Base-by-base conservation (phyloP, 768 basidiomycete genomes). In the Lentinula sp. region DNA sequence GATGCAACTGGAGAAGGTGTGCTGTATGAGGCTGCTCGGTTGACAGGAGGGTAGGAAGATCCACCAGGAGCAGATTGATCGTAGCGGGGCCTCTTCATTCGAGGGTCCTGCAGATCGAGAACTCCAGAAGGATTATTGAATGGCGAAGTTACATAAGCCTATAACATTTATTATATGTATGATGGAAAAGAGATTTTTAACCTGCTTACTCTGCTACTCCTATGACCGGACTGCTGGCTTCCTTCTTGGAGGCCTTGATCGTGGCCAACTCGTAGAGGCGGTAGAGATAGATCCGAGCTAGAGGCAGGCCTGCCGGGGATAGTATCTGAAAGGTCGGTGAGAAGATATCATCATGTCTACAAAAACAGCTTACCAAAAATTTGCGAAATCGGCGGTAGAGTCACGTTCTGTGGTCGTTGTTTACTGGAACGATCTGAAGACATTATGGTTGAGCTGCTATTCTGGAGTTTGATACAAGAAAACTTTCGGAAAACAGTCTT, bases 381-480 rank as follows among this genome's bases (percentile, higher is more conserved):
- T 33, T 65, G 62, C 18, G 64, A 65, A 36, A 65, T 65, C 18
- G 64, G 64, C 15, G 64, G 64, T 36, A 65, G 59, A 51, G 58
- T 59, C 15, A 62, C 57, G 43, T 62, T 52, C 49, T 61, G 57
- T 23, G 52, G 58, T n/a, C 48, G 57, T 18, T 60, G 35, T 43
- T 52, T 60, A 9, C 52, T 45, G 36, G 57, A 48, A 35, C 57
- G 57, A 35, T 45, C 46, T 7, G 57, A 59, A 43, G 55, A 43
- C 55, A 56, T 56, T 45, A 15, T n/a, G 4, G 37, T 6, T 56
- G 20, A 18, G 37, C 6, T 45, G 6, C 20, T 23, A 48, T n/a
- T 28, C 4, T 48, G 46, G 46, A 48, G 9, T 16, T 18, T 56
- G 18, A 20, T 28, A 20, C 20, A 55, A 20, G 18, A 32, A 28